phyloP scores from a whole-genome alignment of 257 asterid genomes.

The Lycium ferocissimum region DNA sequence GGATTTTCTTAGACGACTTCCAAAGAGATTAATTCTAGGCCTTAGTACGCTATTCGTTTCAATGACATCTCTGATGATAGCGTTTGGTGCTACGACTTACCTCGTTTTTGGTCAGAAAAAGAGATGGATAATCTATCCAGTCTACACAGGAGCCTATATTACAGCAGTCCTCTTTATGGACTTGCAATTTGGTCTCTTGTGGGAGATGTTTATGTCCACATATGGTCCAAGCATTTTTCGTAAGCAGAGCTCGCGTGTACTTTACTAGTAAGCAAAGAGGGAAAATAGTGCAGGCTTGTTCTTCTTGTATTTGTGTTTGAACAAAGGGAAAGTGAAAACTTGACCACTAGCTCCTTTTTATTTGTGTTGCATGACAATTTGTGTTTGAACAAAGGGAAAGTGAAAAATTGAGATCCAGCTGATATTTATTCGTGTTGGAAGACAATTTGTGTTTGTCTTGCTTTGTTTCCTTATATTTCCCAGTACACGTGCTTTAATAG shows the following conservation, averaged over 20 bases:
- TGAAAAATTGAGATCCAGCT: too few relatives aligned
- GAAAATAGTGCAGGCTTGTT: not conserved
- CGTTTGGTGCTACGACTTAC: constrained; percentile 43
- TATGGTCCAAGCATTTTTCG: constrained; percentile 36
- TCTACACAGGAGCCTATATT: constrained; percentile 25
- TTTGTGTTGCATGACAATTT: too few relatives aligned
- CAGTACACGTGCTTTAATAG: too few relatives aligned
- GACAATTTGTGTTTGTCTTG: too few relatives aligned
- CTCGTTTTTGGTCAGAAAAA: constrained; percentile 29
- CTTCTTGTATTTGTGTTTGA: too few relatives aligned
- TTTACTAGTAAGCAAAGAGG: not conserved
- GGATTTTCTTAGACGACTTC: constrained; percentile 40
- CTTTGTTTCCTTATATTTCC: too few relatives aligned
- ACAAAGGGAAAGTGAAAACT: too few relatives aligned
- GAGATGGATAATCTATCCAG: constrained; percentile 32
- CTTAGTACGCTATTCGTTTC: constrained; percentile 36
- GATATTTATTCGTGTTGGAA: too few relatives aligned
- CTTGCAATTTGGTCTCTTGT: constrained; percentile 40
- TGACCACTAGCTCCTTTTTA: too few relatives aligned
- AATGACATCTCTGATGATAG: constrained; percentile 39
- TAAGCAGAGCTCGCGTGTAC: constrained; percentile 13
- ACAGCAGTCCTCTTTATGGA: constrained; percentile 34
- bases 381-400: too few relatives aligned
- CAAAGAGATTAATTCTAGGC: constrained; percentile 37
- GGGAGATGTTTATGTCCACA: constrained; percentile 38